These are phyloP conservation scores for Kodamaea fukazawae DNA, from an alignment of 805 yeast species.

Conservation along the genomic window DNA sequence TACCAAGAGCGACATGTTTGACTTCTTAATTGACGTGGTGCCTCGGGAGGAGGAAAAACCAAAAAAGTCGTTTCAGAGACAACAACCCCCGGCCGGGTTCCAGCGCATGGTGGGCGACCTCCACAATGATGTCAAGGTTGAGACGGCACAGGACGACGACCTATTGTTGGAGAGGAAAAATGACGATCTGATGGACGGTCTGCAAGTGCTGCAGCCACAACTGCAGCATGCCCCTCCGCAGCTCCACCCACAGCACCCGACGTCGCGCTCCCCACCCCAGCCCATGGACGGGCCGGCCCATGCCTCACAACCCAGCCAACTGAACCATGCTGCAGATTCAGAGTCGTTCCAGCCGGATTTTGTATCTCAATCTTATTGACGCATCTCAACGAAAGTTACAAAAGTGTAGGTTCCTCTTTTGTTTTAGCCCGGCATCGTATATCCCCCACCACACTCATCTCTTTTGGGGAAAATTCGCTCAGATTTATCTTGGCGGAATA, in stretches of 20 bases:
- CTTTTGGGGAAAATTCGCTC: too few relatives aligned
- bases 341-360: too few relatives aligned
- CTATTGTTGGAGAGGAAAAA: slow-evolving; percentile 1
- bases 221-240: slow-evolving; percentile 1
- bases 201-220: slow-evolving; percentile 5
- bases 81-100: slow-evolving; percentile 2
- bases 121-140: neutral
- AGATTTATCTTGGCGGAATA: too few relatives aligned
- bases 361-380: too few relatives aligned
- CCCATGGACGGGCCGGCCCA: neutral
- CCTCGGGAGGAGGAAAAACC: slow-evolving; percentile 82
- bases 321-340: too few relatives aligned
- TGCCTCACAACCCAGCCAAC: too few relatives aligned
- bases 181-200: neutral
- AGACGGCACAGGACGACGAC: neutral
- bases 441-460: too few relatives aligned
- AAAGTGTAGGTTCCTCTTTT: too few relatives aligned
- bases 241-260: slow-evolving; percentile 1
- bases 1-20: slow-evolving; percentile 95
- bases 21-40: slow-evolving; percentile 91
- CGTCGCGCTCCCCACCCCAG: neutral
- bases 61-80: slow-evolving; percentile 25
- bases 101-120: slow-evolving; percentile 5
- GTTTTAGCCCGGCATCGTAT: too few relatives aligned
- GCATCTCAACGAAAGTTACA: too few relatives aligned